Conservation (phyloP, 495 filamentous ascomycete genomes). For the Neurospora sp. region DNA sequence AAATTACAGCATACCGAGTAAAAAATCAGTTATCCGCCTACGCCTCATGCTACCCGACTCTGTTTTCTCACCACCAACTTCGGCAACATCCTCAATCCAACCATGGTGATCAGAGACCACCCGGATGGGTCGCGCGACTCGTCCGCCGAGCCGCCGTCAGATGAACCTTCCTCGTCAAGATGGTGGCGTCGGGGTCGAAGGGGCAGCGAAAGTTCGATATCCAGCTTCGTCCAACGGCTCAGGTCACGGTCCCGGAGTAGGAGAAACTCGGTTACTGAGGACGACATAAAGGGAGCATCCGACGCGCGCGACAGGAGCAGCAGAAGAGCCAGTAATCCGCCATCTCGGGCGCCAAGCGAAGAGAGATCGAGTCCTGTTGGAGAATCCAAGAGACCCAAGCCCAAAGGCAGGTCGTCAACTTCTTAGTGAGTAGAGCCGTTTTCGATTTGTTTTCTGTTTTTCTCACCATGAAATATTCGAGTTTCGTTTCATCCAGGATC, state of each 20-base stretch:
- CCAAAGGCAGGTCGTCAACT: constrained; percentile 5
- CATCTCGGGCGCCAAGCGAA: not conserved
- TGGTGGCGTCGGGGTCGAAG: not conserved
- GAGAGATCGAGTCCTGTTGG: not conserved
- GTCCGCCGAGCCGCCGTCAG: not conserved
- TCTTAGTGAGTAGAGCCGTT: constrained; percentile 10
- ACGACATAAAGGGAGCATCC: not conserved
- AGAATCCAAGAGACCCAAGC: constrained; percentile 2
- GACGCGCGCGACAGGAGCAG: not conserved
- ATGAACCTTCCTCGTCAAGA: not conserved
- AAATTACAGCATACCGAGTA: not conserved
- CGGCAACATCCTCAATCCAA: not conserved
- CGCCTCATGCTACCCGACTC: not conserved
- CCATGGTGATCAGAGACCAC: not conserved
- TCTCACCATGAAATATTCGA: not conserved
- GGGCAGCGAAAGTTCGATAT: not conserved
- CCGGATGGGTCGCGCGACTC: not conserved
- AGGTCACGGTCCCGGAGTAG: not conserved
- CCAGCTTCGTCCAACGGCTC: not conserved
- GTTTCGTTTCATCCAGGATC: not conserved
- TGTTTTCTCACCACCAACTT: not conserved
- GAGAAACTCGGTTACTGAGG: not conserved
- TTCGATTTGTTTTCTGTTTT: not conserved
- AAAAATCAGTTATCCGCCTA: not conserved
- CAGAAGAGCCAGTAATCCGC: not conserved